These are phyloP conservation scores for Fennellomyces sp. DNA, from an alignment of 371 early-diverging fungal species.

Conservation along the genomic window DNA sequence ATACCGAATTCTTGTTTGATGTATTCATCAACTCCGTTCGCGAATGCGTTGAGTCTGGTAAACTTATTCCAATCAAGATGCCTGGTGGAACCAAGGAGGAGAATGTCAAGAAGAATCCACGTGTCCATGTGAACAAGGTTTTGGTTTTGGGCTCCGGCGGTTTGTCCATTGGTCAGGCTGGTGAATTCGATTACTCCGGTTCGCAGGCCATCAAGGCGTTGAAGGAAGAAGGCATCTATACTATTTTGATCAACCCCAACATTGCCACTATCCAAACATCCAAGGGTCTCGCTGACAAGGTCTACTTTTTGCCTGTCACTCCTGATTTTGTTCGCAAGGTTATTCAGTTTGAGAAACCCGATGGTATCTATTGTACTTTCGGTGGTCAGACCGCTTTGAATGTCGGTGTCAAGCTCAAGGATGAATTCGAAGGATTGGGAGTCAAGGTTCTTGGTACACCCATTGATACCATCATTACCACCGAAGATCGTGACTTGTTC, in stretches of 20 bases:
- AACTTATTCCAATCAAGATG: constrained; percentile 75
- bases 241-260: constrained; percentile 94
- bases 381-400: constrained; percentile 97
- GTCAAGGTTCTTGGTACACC: constrained; percentile 94
- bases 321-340: constrained; percentile 93
- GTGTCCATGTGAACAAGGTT: constrained; percentile 75
- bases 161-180: constrained; percentile 96
- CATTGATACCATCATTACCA: constrained; percentile 87
- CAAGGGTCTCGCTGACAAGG: constrained; percentile 92
- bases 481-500: constrained; percentile 95
- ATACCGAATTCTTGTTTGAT: constrained; percentile 95
- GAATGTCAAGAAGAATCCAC: constrained; percentile 56
- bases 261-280: constrained; percentile 98
- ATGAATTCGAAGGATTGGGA: constrained; percentile 83
- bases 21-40: constrained; percentile 81
- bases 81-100: constrained; percentile 66
- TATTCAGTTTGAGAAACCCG: constrained; percentile 90
- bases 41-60: constrained; percentile 73
- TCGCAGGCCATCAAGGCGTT: constrained; percentile 96
- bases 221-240: constrained; percentile 93
- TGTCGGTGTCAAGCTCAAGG: constrained; percentile 87
- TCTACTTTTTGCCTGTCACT: constrained; percentile 94
- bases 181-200: constrained; percentile 98
- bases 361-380: constrained; percentile 94
- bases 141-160: constrained; percentile 97